Evolutionary conservation across 768 basidiomycete species (phyloP).

Genomic region (Cystoderma amianthinum): DNA sequence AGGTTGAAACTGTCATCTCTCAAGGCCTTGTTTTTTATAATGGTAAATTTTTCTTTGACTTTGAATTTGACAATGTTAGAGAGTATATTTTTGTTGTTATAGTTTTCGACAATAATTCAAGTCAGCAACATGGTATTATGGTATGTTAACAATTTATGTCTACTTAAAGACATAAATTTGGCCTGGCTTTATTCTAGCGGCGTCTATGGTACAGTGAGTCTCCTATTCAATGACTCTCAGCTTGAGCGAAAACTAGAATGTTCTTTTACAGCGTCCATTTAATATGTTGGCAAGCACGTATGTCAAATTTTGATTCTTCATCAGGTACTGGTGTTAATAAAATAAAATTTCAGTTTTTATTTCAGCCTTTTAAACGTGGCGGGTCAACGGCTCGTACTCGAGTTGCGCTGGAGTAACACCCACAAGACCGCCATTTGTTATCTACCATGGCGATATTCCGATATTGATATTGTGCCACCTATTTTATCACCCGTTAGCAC

Average conservation of each 20-base stretch:
- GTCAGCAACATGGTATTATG: slow-evolving; percentile 11
- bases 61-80: not conserved
- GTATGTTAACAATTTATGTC: slow-evolving; percentile 3
- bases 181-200: not conserved
- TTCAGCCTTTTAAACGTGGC: slow-evolving; percentile 11
- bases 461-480: no score
- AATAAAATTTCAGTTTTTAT: no score
- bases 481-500: no score
- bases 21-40: slow-evolving; percentile 7
- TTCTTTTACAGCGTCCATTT: slow-evolving; percentile 6
- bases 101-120: slow-evolving; percentile 8
- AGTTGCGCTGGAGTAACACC: slow-evolving; percentile 7
- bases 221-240: not conserved
- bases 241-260: not conserved
- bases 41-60: slow-evolving; percentile 2
- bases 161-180: not conserved
- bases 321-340: no score
- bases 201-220: not conserved
- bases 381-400: slow-evolving; percentile 13
- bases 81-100: no score
- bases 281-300: slow-evolving; percentile 11
- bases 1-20: not conserved
- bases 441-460: no score
- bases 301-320: no score
- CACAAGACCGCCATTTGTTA: not conserved